phyloP scores from a whole-genome alignment of 208 protist genomes.

The Crithidia brevicula region DNA sequence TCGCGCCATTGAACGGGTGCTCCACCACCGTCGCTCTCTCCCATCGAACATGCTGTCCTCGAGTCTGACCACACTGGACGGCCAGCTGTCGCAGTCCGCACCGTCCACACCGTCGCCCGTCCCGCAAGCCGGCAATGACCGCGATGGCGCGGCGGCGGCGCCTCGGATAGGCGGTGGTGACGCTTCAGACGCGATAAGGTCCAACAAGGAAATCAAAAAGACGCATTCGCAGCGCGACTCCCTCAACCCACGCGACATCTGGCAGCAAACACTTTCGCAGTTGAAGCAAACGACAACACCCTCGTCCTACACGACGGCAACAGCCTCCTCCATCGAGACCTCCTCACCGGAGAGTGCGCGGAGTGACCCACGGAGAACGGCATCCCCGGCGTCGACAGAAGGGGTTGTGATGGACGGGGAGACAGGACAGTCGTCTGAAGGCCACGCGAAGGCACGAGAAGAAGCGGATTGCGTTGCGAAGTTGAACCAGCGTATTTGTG shows the following conservation, averaged over 20 bases:
- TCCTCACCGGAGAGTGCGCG: not conserved
- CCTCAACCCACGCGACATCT: not conserved
- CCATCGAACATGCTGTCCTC: not conserved
- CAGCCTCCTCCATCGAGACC: not conserved
- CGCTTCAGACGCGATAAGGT: too few relatives aligned
- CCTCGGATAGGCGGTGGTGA: too few relatives aligned
- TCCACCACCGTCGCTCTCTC: not conserved
- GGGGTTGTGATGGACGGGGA: too few relatives aligned
- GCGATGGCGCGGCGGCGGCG: too few relatives aligned
- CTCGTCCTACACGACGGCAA: too few relatives aligned
- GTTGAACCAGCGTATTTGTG: too few relatives aligned
- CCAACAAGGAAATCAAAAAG: not conserved
- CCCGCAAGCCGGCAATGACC: too few relatives aligned
- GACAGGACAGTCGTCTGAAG: too few relatives aligned
- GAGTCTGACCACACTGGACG: not conserved
- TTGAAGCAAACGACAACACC: constrained; percentile 6
- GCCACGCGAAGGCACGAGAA: too few relatives aligned
- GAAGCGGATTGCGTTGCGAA: too few relatives aligned
- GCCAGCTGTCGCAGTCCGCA: not conserved
- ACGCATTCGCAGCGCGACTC: not conserved
- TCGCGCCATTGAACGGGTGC: constrained; percentile 16
- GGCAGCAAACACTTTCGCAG: constrained; percentile 15
- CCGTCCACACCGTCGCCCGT: not conserved
- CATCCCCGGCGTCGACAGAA: too few relatives aligned
- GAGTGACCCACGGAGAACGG: not conserved